phyloP scores from a whole-genome alignment of 257 asterid species.

The Solanum megistacrolobum region DNA sequence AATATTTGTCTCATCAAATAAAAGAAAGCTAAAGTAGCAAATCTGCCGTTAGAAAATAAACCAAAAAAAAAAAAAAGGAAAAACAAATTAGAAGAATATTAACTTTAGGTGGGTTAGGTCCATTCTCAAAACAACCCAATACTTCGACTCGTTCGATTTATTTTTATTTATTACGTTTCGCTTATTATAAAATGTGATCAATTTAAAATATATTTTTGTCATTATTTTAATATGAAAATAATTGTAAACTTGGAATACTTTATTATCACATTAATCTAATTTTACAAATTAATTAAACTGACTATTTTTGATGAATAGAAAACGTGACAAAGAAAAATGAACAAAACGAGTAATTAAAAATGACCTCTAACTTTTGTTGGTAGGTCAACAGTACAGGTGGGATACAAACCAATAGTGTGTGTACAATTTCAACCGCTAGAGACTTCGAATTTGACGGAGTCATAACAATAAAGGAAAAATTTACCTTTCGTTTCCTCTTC shows the following conservation, averaged over 20 bases:
- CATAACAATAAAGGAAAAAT: not conserved
- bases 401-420: not conserved
- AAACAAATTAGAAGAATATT: not conserved
- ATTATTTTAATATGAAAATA: no score
- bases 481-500: not conserved
- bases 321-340: not conserved
- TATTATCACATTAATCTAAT: no score
- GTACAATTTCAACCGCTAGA: not conserved
- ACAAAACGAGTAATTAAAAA: not conserved
- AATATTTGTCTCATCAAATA: not conserved
- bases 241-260: not conserved
- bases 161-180: accelerated
- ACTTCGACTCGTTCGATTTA: not conserved
- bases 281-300: no score
- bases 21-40: not conserved
- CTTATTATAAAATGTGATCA: no score
- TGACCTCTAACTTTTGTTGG: not conserved
- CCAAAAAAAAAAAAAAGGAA: not conserved
- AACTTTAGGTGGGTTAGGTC: not conserved
- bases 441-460: not conserved
- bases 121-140: not conserved
- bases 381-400: not conserved
- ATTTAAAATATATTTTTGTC: not conserved
- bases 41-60: not conserved
- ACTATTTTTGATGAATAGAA: no score